Conservation (phyloP, 225 moss, liverwort and hornwort species). For the Polytrichum formosum region DNA sequence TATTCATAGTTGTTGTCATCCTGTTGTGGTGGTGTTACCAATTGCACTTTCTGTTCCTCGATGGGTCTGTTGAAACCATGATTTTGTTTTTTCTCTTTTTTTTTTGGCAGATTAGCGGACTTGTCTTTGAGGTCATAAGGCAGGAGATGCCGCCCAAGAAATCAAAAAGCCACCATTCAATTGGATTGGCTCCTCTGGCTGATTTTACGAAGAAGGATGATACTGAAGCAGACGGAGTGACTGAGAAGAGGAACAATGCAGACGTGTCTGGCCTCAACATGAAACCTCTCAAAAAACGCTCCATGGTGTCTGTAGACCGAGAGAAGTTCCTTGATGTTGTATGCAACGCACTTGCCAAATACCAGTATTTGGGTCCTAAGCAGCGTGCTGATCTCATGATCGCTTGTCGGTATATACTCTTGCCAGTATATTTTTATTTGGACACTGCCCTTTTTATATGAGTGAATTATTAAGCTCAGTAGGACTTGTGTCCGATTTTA, state of each 20-base stretch:
- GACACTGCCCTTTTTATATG: not conserved
- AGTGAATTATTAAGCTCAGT: not conserved
- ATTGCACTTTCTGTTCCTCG: not conserved
- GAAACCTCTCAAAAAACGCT: slow-evolving; percentile 73
- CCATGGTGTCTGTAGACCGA: slow-evolving; percentile 70
- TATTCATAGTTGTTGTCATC: not conserved
- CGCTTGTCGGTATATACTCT: slow-evolving; percentile 64
- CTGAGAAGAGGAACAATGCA: slow-evolving; percentile 28
- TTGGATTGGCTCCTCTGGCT: slow-evolving; percentile 50
- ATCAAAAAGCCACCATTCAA: slow-evolving; percentile 49
- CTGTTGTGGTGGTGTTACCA: not conserved
- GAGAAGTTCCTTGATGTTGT: slow-evolving; percentile 84
- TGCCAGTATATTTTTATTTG: not conserved
- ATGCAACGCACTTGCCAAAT: slow-evolving; percentile 67
- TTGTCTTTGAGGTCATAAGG: slow-evolving; percentile 73
- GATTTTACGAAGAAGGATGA: slow-evolving; percentile 11
- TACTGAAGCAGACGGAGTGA: slow-evolving; percentile 12
- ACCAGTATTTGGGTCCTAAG: slow-evolving; percentile 93
- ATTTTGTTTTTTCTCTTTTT: too few relatives aligned
- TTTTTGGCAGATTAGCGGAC: slow-evolving; percentile 68
- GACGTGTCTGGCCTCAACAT: slow-evolving; percentile 42
- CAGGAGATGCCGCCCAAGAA: slow-evolving; percentile 51
- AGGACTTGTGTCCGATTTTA: too few relatives aligned
- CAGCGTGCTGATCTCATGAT: slow-evolving; percentile 84
- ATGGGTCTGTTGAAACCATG: not conserved